phyloP scores from a whole-genome alignment of 805 yeast genomes.

The Saccharomyces kudriavzevii region DNA sequence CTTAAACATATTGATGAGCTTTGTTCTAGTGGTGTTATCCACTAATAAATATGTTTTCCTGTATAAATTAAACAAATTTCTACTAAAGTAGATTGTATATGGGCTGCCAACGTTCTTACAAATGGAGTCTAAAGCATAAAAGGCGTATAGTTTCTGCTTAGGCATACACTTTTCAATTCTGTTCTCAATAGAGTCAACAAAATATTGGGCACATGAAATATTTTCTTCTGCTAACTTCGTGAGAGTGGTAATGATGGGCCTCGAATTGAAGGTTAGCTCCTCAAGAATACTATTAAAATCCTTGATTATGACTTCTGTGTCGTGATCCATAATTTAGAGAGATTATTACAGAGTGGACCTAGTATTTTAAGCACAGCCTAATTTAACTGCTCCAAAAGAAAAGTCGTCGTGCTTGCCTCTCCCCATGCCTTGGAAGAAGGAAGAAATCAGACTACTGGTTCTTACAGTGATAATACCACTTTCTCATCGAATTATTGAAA shows the following conservation, averaged over 20 bases:
- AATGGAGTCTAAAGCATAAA: constrained; percentile 83
- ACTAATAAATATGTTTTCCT: constrained; percentile 73
- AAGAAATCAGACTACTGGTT: not conserved
- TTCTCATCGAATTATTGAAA: not conserved
- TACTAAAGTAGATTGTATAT: constrained; percentile 72
- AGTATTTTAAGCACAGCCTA: not conserved
- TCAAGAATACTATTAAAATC: constrained; percentile 67
- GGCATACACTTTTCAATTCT: constrained; percentile 76
- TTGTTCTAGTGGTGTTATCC: constrained; percentile 63
- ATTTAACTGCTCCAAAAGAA: not conserved
- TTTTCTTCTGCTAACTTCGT: constrained; percentile 86
- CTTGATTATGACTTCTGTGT: constrained; percentile 32
- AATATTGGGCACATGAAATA: constrained; percentile 64
- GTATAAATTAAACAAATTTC: constrained; percentile 53
- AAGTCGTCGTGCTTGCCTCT: not conserved
- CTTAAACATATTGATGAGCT: constrained; percentile 67
- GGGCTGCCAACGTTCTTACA: constrained; percentile 88
- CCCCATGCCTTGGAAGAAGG: not conserved
- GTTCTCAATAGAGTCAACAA: constrained; percentile 64
- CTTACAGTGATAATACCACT: not conserved
- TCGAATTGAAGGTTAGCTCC: constrained; percentile 78
- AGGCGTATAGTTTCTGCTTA: constrained; percentile 70
- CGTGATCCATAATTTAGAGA: constrained; percentile 16
- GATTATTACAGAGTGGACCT: not conserved
- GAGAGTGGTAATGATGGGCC: constrained; percentile 79